These are phyloP conservation scores for Clarireedia monteithiana DNA, from an alignment of 2,329 filamentous ascomycete genomes.

Conservation along the genomic window DNA sequence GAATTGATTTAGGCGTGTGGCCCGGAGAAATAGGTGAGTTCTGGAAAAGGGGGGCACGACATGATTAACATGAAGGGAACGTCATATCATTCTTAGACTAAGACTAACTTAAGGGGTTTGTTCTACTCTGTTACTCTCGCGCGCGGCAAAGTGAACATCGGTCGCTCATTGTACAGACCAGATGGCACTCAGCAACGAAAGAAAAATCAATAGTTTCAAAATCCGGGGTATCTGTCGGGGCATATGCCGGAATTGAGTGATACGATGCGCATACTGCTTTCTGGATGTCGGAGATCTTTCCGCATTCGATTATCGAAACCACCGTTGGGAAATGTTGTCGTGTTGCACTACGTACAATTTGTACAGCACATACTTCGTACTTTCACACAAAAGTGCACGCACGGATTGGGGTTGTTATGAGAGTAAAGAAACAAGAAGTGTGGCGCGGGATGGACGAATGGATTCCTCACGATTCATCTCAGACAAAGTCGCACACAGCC, in stretches of 20 bases:
- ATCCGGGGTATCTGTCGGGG: conserved; percentile 4
- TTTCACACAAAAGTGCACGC: not conserved
- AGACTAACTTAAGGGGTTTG: not conserved
- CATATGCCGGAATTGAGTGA: not conserved
- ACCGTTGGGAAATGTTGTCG: not conserved
- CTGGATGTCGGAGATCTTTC: not conserved
- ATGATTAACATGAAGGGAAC: not conserved
- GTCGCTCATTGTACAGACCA: not conserved
- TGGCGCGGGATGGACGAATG: conserved; percentile 8
- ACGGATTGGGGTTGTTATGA: not conserved
- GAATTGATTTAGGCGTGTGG: not conserved
- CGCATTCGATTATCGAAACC: conserved; percentile 1
- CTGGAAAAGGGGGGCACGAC: not conserved
- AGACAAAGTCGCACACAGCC: conserved; percentile 2
- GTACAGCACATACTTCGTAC: not conserved
- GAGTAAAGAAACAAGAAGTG: not conserved
- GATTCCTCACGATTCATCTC: conserved; percentile 2
- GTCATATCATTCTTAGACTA: not conserved
- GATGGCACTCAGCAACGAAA: not conserved
- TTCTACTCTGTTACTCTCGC: conserved; percentile 7
- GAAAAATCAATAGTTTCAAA: conserved; percentile 2
- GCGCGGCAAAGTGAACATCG: not conserved
- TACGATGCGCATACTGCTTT: not conserved
- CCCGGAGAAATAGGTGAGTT: conserved; percentile 1
- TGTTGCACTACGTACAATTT: conserved; percentile 4